These are phyloP conservation scores for Volvox africanus DNA, from an alignment of 139 green algal species.

Conservation along the genomic window DNA sequence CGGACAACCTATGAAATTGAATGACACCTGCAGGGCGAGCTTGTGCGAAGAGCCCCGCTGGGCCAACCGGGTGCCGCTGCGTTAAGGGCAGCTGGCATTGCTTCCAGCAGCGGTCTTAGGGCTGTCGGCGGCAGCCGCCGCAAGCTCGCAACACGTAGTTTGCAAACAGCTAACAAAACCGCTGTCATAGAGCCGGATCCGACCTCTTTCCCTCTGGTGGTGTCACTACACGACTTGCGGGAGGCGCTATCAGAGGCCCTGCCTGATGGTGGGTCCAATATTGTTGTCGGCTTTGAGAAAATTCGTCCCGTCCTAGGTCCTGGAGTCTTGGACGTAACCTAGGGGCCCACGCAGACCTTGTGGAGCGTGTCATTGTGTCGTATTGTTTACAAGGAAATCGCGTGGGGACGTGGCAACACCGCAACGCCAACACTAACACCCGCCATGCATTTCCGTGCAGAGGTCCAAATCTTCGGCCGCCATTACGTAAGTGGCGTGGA, in stretches of 20 bases:
- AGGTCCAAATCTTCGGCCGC: conserved; percentile 36
- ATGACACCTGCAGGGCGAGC: conserved; percentile 3
- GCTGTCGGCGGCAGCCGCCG: not conserved
- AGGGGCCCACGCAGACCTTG: no score
- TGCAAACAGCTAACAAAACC: not conserved
- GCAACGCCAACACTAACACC: no score
- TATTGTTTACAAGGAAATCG: no score
- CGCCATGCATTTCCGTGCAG: not conserved
- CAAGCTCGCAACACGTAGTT: not conserved
- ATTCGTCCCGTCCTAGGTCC: no score
- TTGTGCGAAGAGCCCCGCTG: conserved; percentile 5
- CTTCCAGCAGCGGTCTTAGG: not conserved
- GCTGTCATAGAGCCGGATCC: conserved; percentile 1
- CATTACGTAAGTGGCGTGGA: conserved; percentile 2
- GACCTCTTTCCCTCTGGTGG: not conserved
- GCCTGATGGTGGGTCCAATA: not conserved
- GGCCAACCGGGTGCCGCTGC: not conserved
- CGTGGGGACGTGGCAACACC: no score
- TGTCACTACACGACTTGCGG: conserved; percentile 37
- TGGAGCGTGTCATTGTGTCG: no score
- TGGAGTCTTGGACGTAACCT: no score
- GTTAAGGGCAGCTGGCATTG: not conserved
- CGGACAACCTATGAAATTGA: no score
- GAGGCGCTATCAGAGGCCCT: conserved; percentile 11
- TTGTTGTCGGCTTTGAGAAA: no score